Evolutionary conservation across 768 basidiomycete species (phyloP), one percentile per base, ranked within the genome.

Genomic region (Austroboletus eburneus): DNA sequence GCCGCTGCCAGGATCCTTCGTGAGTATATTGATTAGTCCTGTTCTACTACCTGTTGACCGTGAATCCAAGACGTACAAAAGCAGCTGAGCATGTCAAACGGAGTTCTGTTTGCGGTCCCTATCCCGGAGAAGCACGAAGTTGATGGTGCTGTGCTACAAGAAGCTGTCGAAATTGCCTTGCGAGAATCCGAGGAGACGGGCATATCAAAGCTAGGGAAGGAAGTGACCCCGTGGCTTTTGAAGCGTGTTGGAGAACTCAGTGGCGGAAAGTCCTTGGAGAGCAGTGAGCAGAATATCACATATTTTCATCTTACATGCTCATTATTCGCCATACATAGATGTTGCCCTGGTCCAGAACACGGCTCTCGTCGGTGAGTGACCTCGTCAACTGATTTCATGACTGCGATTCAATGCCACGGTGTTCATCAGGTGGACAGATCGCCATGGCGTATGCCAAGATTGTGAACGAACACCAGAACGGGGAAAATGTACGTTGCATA

Each of bases 141-240:
- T 5, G 68, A 70, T n/a, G 92, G 92, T 7, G 70, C 73, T 42
- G 55, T 66, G 32, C 77, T 96, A 13, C 92, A 97, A 62, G 61
- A 72, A 35, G 82, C 83, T 0, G 87, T 97, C 8, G 84, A 94
- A 47, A 83, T 80, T 56, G 96, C 96, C 7, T 77, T 99, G 5
- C 61, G 64, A 13, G 95, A 99, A 67, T 86, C 89, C 4, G 84
- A 89, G 51, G 75, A 78, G 48, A 85, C 84, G 52, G 91, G 93
- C 2, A 71, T 95, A 38, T 85, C 78, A 57, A 80, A 73, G 56
- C 71, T 75, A 16, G 96, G 96, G 3, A 97, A 96, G 57, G 88
- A 91, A 49, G 92, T 79, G 6, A 99, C 96, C 2, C 96, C 96
- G 7, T 98, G 95, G 95, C 71, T 99, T 9, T 72, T 99, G 24